Evolutionary conservation across 441 rosid genomes (phyloP), one percentile per base, ranked within the genome.

Genomic region (Euphorbia celastroides): DNA sequence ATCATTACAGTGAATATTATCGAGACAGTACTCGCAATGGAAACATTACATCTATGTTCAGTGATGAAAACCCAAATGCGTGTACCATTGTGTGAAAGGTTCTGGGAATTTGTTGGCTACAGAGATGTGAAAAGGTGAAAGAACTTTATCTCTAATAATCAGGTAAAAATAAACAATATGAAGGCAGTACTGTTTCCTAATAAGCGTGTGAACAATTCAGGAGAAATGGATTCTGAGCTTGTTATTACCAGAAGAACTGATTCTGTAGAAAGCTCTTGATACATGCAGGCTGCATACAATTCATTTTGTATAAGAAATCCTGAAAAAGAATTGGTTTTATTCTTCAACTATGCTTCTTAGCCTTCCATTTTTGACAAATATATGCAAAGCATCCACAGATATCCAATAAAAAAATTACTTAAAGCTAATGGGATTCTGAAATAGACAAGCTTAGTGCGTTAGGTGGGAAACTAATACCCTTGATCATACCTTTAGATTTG

Each of bases 61-160:
- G 92, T 11, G 92, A 88, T 3, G 92, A 88, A 77, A 86, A 88
- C 70, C 95, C 95, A 17, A 82, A 86, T 67, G 92, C 95, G 13
- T 86, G 95, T 61, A 73, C 63, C 31, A 72, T 86, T 34, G 70
- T 77, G 80, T 88, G 67, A 84, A 70, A 65, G 65, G 55, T 26
- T 28, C 25, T n/a, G 19, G 41, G 11, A 65, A 27, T 54, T 7
- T 22, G 12, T 3, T n/a, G 17, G 20, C 30, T 23, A 62, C 60
- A 67, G 27, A 66, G 57, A 19, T 30, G 63, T 46, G 32, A 52
- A 28, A 42, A 27, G 58, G 55, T 62, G 31, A 52, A 20, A 64
- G 62, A 65, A 31, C 5, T 31, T n/a, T 32, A 62, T 42, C 60
- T 58, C 68, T 66, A 65, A 67, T 26, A 52, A 57, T 48, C 67